phyloP scores from a whole-genome alignment of 352 stramenopile species.

The Pythium aquatile region DNA sequence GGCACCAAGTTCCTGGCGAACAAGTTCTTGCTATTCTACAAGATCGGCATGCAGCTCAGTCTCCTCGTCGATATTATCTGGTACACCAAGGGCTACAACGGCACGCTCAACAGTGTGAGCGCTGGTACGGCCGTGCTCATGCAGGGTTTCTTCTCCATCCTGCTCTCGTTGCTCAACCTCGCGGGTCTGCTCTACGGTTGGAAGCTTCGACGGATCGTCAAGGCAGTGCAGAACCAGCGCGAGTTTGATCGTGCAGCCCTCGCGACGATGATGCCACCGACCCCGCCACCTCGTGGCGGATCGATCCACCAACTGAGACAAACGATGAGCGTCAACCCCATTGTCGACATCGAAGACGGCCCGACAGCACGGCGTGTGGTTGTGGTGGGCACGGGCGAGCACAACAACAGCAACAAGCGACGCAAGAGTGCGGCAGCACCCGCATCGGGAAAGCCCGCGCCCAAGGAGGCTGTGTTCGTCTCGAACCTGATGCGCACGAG shows the following conservation, averaged over 20 bases:
- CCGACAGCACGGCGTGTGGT: constrained; percentile 44
- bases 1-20: constrained; percentile 85
- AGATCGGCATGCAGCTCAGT: constrained; percentile 88
- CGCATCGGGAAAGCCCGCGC: constrained; percentile 21
- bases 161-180: constrained; percentile 78
- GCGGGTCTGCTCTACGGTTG: constrained; percentile 80
- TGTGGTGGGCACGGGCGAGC: constrained; percentile 32
- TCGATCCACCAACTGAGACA: constrained; percentile 41
- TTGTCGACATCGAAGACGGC: constrained; percentile 37
- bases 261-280: constrained; percentile 69
- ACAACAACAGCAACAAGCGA: constrained; percentile 21
- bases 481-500: constrained; percentile 83
- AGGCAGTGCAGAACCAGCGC: constrained; percentile 76
- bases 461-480: constrained; percentile 39
- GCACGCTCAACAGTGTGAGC: constrained; percentile 76
- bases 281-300: constrained; percentile 15
- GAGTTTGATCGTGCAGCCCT: constrained; percentile 78
- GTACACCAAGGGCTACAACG: constrained; percentile 87
- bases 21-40: constrained; percentile 87
- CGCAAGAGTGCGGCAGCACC: constrained; percentile 28
- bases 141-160: constrained; percentile 84
- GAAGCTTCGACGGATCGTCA: constrained; percentile 87
- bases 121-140: constrained; percentile 79
- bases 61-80: constrained; percentile 83
- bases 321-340: constrained; percentile 59